Evolutionary conservation across 768 basidiomycete species (phyloP), one percentile per base, ranked within the genome.

Genomic region (Rhodocollybia butyracea): DNA sequence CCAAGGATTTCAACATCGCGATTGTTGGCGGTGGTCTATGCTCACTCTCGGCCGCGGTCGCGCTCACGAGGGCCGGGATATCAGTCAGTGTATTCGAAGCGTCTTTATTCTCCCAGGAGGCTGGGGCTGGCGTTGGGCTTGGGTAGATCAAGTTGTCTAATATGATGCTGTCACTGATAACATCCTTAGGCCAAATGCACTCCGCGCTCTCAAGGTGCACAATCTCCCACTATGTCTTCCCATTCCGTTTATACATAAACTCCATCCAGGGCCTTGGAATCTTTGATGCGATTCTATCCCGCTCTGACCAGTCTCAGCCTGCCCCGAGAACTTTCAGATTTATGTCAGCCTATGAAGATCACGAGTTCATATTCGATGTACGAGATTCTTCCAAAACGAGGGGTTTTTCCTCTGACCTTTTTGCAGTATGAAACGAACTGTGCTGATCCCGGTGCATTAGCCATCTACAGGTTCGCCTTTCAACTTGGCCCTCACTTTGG

Each of bases 21-120:
- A 76, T 84, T 30, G 70, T 84, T 2, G 82, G 83, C 22, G 81
- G 81, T 21, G 82, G 83, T 11, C 75, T 84, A 64, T 77, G 75
- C 54, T 81, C 82, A 7, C 64, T 84, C 13, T 70, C 76, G 1
- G 76, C 75, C 54, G 81, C 82, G 2, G 69, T 76, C 45, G 76
- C 69, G 30, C 70, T 84, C 27, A 48, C 61, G 17, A 70, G 66
- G 36, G 67, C 67, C 3, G 80, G 81, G 2, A 66, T 83, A 29
- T 61, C 69, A 13, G 76, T 77, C 13, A 68, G 76, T n/a, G 59
- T 82, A 2, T 84, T 82, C 59, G 83, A 83, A 64, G 73, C 79
- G 41, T 76, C 80, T 43, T 81, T 81, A 62, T 27, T 66, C 61
- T 39, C 21, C 27, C 26, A 70, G 24, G 79, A 83, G 64, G 70